Conservation (phyloP, 2,329 filamentous ascomycete species). For the Trichophaea hybrida region DNA sequence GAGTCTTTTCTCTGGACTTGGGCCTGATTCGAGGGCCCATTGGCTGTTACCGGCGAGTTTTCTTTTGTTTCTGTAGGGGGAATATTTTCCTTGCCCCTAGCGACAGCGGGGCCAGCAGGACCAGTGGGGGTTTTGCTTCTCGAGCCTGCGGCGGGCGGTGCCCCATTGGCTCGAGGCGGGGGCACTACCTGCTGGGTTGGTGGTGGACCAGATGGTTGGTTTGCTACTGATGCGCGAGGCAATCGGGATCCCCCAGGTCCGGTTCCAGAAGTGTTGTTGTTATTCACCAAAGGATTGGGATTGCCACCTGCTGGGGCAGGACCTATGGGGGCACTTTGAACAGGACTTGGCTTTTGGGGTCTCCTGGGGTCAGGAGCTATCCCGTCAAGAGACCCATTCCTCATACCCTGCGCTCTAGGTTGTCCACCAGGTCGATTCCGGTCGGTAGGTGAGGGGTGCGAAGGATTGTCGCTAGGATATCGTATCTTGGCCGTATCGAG, state of each 20-base stretch:
- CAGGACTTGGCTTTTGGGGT: neutral
- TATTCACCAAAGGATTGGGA: neutral
- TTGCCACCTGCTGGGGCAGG: neutral
- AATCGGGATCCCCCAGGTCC: constrained; percentile 38
- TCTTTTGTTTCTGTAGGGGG: constrained; percentile 8
- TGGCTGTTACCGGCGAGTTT: constrained; percentile 6
- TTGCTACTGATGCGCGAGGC: constrained; percentile 45
- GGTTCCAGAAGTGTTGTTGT: constrained; percentile 21
- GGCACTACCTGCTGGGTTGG: constrained; percentile 47
- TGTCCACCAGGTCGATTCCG: constrained; percentile 22
- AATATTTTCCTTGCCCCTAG: constrained; percentile 24
- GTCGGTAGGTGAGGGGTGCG: constrained; percentile 8
- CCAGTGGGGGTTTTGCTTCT: constrained; percentile 22
- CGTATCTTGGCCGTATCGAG: constrained; percentile 92
- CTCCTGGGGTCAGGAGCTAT: constrained; percentile 3
- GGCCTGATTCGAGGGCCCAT: constrained; percentile 10
- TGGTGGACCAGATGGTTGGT: constrained; percentile 48
- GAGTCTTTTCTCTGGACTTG: constrained; percentile 9
- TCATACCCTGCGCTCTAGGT: constrained; percentile 23
- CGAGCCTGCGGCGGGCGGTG: constrained; percentile 11
- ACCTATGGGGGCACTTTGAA: neutral
- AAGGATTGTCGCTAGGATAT: constrained; percentile 62
- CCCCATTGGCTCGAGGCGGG: constrained; percentile 20
- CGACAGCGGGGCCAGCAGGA: neutral
- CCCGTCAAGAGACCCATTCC: constrained; percentile 20